Evolutionary conservation across 345 rosid genomes (phyloP).

Genomic region (Eutrema yunnanense): DNA sequence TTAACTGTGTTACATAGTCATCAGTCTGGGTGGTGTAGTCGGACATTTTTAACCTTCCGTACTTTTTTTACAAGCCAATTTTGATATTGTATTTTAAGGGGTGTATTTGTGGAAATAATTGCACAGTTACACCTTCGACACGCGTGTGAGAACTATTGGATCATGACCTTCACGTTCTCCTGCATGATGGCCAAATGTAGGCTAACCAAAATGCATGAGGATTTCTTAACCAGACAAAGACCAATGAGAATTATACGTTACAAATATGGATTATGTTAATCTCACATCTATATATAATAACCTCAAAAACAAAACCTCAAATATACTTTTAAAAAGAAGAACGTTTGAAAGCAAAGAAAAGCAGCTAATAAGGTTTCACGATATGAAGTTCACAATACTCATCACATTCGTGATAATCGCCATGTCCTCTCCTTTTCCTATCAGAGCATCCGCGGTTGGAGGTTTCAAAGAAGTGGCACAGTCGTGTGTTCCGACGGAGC

Average conservation of each 20-base stretch:
- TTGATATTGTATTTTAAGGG: too few species aligned
- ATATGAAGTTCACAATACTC: slow-evolving; percentile 6
- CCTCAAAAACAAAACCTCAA: neutral
- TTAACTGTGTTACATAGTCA: neutral
- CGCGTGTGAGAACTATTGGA: neutral
- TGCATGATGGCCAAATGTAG: neutral
- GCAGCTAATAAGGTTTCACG: neutral
- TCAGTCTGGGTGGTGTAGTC: too few species aligned
- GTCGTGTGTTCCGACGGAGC: slow-evolving; percentile 12
- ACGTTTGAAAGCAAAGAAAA: neutral
- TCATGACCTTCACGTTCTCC: neutral
- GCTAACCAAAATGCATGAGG: neutral
- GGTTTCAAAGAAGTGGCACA: neutral
- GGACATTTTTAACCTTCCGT: too few species aligned
- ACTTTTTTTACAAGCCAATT: too few species aligned
- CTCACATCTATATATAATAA: neutral
- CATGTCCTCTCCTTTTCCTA: neutral
- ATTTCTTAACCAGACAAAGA: neutral
- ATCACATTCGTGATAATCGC: neutral
- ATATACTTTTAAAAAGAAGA: neutral
- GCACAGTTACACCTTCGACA: neutral
- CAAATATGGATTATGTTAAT: neutral
- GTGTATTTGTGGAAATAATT: too few species aligned
- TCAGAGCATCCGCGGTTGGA: neutral
- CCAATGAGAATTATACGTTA: neutral